A percentile compares a stretch with the other conserved stretches of the same genome.
Evolutionary conservation across 371 early-diverging fungal genomes (phyloP).

Genomic region (Apophysomyces ossiformis): DNA sequence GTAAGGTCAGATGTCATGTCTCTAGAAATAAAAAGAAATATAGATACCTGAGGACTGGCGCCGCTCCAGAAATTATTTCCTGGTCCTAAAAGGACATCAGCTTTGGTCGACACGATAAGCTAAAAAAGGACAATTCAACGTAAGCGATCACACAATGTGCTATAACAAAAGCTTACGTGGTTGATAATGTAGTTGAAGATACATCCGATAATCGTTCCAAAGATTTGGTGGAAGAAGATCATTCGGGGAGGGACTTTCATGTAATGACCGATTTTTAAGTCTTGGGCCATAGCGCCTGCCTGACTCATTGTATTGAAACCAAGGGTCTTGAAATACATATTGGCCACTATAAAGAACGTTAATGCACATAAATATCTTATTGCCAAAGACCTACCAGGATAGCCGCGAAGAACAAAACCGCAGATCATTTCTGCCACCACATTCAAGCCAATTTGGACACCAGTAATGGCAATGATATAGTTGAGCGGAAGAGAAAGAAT

Average conservation of each 20-base stretch:
- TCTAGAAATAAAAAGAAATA: slow-evolving; percentile 9
- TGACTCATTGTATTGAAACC: slow-evolving; percentile 62
- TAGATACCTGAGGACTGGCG: slow-evolving; percentile 37
- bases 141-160: background rate
- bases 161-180: slow-evolving; percentile 18
- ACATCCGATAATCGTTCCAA: slow-evolving; percentile 64
- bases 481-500: slow-evolving; percentile 42
- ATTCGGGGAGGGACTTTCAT: slow-evolving; percentile 76
- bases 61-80: slow-evolving; percentile 62
- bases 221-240: slow-evolving; percentile 63
- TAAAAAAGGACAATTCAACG: slow-evolving; percentile 7
- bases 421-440: slow-evolving; percentile 71
- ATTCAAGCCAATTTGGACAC: slow-evolving; percentile 52
- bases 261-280: slow-evolving; percentile 76
- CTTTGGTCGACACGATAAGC: slow-evolving; percentile 46
- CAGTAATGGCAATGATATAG: slow-evolving; percentile 43
- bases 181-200: slow-evolving; percentile 61
- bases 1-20: background rate
- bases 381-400: slow-evolving; percentile 28
- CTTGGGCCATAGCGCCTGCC: slow-evolving; percentile 55
- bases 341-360: slow-evolving; percentile 47
- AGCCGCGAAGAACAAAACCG: slow-evolving; percentile 47
- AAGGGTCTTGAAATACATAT: slow-evolving; percentile 56
- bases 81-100: slow-evolving; percentile 36
- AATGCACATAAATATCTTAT: background rate